Conservation (phyloP, 352 stramenopile genomes). For the Pythium brassicae region DNA sequence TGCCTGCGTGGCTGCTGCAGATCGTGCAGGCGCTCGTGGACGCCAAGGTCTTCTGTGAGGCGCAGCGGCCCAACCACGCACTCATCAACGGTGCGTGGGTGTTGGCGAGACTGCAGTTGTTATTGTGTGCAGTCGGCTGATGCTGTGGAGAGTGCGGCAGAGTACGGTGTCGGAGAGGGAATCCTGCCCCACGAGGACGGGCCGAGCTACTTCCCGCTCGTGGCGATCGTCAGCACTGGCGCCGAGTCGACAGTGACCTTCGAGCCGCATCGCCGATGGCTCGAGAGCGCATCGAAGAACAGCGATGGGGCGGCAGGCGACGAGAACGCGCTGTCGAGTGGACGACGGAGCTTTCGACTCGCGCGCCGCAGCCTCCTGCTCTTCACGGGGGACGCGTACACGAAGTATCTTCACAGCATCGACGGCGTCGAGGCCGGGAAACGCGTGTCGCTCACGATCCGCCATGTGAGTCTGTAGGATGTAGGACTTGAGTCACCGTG, state of each 20-base stretch:
- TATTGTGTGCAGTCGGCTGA: not conserved
- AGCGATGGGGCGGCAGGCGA: not conserved
- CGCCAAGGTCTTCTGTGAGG: conserved; percentile 40
- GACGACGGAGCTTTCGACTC: conserved; percentile 27
- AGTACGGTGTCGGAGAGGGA: conserved; percentile 57
- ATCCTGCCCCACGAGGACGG: conserved; percentile 75
- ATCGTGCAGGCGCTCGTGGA: conserved; percentile 49
- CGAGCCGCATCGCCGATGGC: conserved; percentile 40
- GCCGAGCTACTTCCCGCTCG: conserved; percentile 60
- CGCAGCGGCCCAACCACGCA: conserved; percentile 49
- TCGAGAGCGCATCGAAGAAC: not conserved
- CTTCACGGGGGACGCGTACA: conserved; percentile 58
- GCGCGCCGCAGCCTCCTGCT: conserved; percentile 48
- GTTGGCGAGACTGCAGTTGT: not conserved
- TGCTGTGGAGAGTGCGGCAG: conserved; percentile 14
- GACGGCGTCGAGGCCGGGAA: conserved; percentile 38
- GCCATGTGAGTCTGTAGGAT: conserved; percentile 26
- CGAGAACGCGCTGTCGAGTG: not conserved
- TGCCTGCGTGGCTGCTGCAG: conserved; percentile 52
- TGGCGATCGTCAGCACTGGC: conserved; percentile 63
- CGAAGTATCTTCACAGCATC: conserved; percentile 57
- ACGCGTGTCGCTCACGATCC: conserved; percentile 57
- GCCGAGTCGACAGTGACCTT: conserved; percentile 55
- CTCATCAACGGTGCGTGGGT: conserved; percentile 61
- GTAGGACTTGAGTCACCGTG: not conserved